These are phyloP conservation scores for Arabis hirsuta DNA, from an alignment of 345 rosid species.

Conservation along the genomic window DNA sequence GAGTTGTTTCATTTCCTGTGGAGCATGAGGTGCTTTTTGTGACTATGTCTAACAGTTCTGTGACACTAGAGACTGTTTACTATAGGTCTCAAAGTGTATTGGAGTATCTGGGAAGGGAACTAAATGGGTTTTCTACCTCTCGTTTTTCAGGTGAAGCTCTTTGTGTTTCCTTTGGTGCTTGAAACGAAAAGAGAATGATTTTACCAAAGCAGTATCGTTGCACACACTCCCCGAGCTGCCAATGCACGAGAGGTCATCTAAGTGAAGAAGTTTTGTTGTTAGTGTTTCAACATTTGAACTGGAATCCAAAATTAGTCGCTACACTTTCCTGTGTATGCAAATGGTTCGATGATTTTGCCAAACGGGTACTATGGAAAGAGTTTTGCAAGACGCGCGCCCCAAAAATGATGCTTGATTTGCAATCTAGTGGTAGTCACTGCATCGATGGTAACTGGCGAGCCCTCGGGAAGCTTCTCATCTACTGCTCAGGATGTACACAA, in stretches of 20 bases:
- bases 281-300: conserved; percentile 83
- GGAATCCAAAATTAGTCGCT: conserved; percentile 94
- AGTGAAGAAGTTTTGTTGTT: conserved; percentile 78
- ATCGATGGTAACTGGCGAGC: conserved; percentile 98
- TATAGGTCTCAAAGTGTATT: background rate
- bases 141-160: conserved; percentile 8
- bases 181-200: conserved; percentile 51
- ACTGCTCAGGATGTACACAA: conserved; percentile 83
- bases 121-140: conserved; percentile 12
- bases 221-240: conserved; percentile 90
- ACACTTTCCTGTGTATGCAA: conserved; percentile 82
- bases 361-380: conserved; percentile 95
- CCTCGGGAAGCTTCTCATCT: conserved; percentile 90
- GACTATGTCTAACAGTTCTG: background rate
- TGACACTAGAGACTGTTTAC: background rate
- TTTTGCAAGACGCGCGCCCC: conserved; percentile 94
- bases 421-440: conserved; percentile 89
- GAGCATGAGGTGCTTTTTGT: conserved; percentile 3
- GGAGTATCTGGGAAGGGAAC: background rate
- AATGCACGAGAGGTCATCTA: conserved; percentile 87
- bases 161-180: conserved; percentile 26
- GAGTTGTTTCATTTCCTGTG: background rate
- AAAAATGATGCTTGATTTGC: conserved; percentile 91
- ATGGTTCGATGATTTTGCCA: conserved; percentile 98
- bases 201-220: conserved; percentile 92